Evolutionary conservation across 2,329 filamentous ascomycete genomes (phyloP).

Genomic region (Gyromitra esculenta): DNA sequence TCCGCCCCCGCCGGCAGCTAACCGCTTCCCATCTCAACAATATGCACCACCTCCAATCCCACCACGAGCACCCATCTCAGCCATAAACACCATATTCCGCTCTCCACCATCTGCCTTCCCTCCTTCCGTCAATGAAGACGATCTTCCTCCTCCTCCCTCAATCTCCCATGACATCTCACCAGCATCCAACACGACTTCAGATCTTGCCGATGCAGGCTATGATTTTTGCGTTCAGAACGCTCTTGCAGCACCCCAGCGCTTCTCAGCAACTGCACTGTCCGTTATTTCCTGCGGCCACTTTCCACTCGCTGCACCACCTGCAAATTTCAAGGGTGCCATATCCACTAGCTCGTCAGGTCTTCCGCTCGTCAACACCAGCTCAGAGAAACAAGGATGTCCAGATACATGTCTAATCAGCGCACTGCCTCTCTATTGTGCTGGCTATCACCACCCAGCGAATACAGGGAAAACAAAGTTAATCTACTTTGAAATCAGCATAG

Average conservation of each 20-base stretch:
- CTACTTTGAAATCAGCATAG: constrained; percentile 77
- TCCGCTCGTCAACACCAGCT: constrained; percentile 60
- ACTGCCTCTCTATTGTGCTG: constrained; percentile 73
- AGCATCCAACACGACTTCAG: constrained; percentile 73
- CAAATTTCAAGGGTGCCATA: constrained; percentile 59
- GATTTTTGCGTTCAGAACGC: constrained; percentile 72
- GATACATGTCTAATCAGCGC: constrained; percentile 75
- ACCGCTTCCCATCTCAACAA: neutral
- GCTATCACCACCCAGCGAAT: constrained; percentile 68
- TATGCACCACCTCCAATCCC: neutral
- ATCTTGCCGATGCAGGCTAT: constrained; percentile 72
- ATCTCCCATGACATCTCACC: constrained; percentile 63
- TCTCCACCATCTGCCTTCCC: constrained; percentile 39
- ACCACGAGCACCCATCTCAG: neutral
- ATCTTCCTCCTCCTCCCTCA: constrained; percentile 43
- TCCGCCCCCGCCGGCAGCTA: neutral
- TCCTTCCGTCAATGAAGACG: constrained; percentile 3
- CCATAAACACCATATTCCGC: neutral
- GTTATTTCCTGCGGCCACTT: constrained; percentile 64
- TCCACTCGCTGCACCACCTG: constrained; percentile 67
- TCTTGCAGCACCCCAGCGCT: constrained; percentile 67
- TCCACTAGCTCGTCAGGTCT: constrained; percentile 55
- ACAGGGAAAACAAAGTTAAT: constrained; percentile 66
- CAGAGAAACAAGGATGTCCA: constrained; percentile 61
- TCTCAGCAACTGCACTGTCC: constrained; percentile 62